phyloP scores from a whole-genome alignment of 139 green algal species.

The Coelastrella sp. region DNA sequence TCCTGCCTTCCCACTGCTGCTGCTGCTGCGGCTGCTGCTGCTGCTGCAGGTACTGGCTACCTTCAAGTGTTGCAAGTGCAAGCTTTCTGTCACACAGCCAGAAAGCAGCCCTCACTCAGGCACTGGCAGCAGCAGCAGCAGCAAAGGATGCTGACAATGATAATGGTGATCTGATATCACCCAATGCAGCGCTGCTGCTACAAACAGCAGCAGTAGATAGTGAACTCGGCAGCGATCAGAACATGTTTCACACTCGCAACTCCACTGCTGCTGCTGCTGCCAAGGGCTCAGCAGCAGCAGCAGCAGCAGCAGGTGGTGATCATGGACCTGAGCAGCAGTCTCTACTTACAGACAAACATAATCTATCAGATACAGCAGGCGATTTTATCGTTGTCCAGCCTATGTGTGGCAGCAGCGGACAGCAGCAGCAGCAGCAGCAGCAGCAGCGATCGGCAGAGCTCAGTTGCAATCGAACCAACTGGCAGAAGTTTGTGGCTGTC shows the following conservation, averaged over 20 bases:
- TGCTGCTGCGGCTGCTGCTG: too few relatives aligned
- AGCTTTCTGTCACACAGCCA: background rate
- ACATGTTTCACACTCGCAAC: background rate
- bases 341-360: background rate
- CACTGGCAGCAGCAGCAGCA: constrained; percentile 35
- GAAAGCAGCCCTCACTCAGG: constrained; percentile 2
- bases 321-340: background rate
- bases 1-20: too few relatives aligned
- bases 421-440: background rate
- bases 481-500: constrained; percentile 21
- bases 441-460: background rate
- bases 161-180: background rate
- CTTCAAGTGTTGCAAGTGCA: constrained; percentile 20
- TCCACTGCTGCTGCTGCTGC: background rate
- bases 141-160: background rate
- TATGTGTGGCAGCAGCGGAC: background rate
- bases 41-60: constrained; percentile 38
- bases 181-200: background rate
- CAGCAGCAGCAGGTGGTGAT: background rate
- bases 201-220: background rate
- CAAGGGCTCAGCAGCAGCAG: background rate
- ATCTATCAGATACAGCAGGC: background rate
- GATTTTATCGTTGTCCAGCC: background rate
- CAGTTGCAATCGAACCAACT: background rate
- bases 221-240: background rate